Evolutionary conservation across 495 filamentous ascomycete species (phyloP), one percentile per base, ranked within the genome.

Genomic region (Pseudomonodictys pantanalensis): DNA sequence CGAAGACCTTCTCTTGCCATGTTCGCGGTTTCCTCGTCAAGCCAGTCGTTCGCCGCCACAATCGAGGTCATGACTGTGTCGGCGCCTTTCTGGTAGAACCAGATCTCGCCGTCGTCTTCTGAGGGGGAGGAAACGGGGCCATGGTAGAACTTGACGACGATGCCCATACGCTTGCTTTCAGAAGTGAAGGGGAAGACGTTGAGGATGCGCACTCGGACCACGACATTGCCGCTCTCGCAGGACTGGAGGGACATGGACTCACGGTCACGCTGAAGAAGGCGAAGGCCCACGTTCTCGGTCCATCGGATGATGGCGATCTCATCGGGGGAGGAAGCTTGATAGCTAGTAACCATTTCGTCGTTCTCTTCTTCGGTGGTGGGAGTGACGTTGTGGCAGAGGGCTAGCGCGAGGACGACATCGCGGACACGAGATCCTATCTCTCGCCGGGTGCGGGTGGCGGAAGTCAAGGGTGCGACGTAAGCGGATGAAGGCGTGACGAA

Each of bases 1-100:
- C 95, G 85, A 46, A 99, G 77, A 22, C 95, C 95, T 76, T 99
- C 95, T 18, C 95, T 83, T 2, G 95, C 95, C 95, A 99, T 97
- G 67, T 99, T 99, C 2, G 90, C 89, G 1, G 92, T 97, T 70
- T 99, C 95, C 68, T 99, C 95, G 56, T 97, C 95, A 2, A 99
- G 82, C 95, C 95, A 99, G 77, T 97, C 93, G 68, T 97, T 97
- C 11, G 90, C 81, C 12, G 86, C 88, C 25, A 99, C 95, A 60
- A 99, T 97, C 11, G 87, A 80, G 15, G 84, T 79, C 95, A 99
- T 99, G 42, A 97, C 91, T 0, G 95, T 97, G 70, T 99, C 95
- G 6, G 95, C 95, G 24, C 95, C 95, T 71, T 99, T 99, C 61
- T 99, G 91, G 67, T 91, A 99, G 73, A 99, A 99, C 90, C 93